Evolutionary conservation across 1,284 basidiomycete species (phyloP).

Genomic region (Pulveroboletus sp.): DNA sequence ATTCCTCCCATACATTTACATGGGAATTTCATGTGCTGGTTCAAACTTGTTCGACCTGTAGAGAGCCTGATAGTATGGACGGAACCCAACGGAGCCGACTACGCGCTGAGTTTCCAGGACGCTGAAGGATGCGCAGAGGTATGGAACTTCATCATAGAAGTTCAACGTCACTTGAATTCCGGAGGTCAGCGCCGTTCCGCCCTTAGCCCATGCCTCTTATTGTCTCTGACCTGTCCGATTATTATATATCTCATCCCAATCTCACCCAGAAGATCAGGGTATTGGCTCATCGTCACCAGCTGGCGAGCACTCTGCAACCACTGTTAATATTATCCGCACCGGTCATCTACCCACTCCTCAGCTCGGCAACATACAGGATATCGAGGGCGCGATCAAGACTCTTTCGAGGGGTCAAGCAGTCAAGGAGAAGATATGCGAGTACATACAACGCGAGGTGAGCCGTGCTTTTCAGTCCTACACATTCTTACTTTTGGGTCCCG

Average conservation of each 20-base stretch:
- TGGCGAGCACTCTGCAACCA: constrained; percentile 55
- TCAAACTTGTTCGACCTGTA: constrained; percentile 31
- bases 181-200: constrained; percentile 43
- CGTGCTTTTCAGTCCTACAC: background rate
- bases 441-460: constrained; percentile 72
- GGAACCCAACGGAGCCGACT: constrained; percentile 90
- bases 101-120: constrained; percentile 96
- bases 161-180: constrained; percentile 80
- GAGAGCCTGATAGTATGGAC: constrained; percentile 99
- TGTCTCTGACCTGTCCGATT: constrained; percentile 8
- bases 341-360: constrained; percentile 70
- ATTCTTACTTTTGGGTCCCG: background rate
- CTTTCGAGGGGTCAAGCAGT: constrained; percentile 60
- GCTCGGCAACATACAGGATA: constrained; percentile 70
- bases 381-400: constrained; percentile 71
- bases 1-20: constrained; percentile 1
- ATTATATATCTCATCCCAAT: constrained; percentile 15
- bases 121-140: constrained; percentile 94
- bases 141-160: constrained; percentile 95
- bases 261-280: constrained; percentile 42
- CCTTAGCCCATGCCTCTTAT: constrained; percentile 10
- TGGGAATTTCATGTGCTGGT: background rate
- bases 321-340: constrained; percentile 60
- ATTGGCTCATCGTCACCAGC: constrained; percentile 56
- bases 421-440: constrained; percentile 81